Conservation (phyloP, 345 rosid species). For the Eucalyptus marginata region DNA sequence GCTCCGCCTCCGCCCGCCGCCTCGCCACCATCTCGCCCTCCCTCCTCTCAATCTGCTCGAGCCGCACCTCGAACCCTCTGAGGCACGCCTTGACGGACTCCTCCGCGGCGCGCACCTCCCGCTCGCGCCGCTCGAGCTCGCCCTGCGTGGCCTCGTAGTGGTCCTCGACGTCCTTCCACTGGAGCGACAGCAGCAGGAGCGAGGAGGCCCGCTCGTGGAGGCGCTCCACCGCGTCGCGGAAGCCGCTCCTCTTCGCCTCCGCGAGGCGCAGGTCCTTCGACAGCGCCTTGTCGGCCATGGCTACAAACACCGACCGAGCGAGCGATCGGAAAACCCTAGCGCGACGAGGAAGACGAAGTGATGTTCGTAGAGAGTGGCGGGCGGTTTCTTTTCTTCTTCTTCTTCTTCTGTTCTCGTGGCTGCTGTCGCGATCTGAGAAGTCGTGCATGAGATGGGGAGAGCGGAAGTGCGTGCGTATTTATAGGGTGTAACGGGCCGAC, state of each 20-base stretch:
- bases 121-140: slow-evolving; percentile 7
- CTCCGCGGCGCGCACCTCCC: slow-evolving; percentile 8
- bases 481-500: neutral
- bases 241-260: neutral
- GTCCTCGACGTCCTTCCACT: slow-evolving; percentile 33
- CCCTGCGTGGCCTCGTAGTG: slow-evolving; percentile 6
- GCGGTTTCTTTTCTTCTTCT: neutral
- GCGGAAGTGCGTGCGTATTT: neutral
- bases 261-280: neutral
- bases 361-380: neutral
- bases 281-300: neutral
- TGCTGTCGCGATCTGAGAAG: neutral
- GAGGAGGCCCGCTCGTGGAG: slow-evolving; percentile 28
- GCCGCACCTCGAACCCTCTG: neutral
- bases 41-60: slow-evolving; percentile 3
- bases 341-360: neutral
- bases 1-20: neutral
- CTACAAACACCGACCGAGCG: neutral
- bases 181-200: slow-evolving; percentile 17
- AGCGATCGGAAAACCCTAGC: neutral
- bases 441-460: neutral
- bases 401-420: neutral
- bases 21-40: slow-evolving; percentile 1
- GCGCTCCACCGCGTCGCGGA: slow-evolving; percentile 12
- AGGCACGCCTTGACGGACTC: neutral